Base-by-base conservation (phyloP, 768 basidiomycete genomes). In the Asterophora parasitica region DNA sequence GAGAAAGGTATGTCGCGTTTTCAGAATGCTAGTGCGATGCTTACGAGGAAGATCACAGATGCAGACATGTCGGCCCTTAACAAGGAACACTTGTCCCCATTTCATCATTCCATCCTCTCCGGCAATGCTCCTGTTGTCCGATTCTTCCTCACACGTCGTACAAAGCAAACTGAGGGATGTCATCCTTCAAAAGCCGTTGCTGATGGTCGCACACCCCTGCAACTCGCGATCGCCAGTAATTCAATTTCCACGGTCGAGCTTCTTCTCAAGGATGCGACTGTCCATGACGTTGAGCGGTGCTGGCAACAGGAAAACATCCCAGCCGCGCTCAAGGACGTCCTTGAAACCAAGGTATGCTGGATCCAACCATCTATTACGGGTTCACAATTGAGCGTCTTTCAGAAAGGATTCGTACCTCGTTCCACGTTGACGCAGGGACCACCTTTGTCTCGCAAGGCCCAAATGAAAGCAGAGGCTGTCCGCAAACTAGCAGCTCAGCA, bases 241-340 rank as follows among this genome's bases (percentile, higher is more conserved):
- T 53, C 46, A 2, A 55, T 56, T 32, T 49, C 59, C 17, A 63
- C 65, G 30, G 59, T 69, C 12, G 56, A 65, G 31, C 59, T 70
- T 46, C 49, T 72, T 38, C 56, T 65, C 13, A 69, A 67, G 45
- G 61, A 72, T 50, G 70, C 69, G 7, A 68, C 69, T 7, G 67
- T 68, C 27, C 68, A 69, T 44, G 65, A 70, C 36, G 69, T 69
- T 17, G 62, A 66, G 45, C 55, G 60, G 32, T 68, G 66, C 42
- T 70, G 66, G 65, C 59, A 59, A 39, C 55, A 55, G 19, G 44
- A 46, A 30, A 42, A 49, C 15, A 44, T 52, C 44, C 54, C 49
- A 37, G 53, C 54, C 23, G 48, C 53, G 31, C 52, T 67, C 44
- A 67, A 60, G 46, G 53, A 60, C 20, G 56, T 65, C 37, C 54